Conservation (phyloP, 2,329 filamentous ascomycete genomes). For the Fusarium denticulatum region DNA sequence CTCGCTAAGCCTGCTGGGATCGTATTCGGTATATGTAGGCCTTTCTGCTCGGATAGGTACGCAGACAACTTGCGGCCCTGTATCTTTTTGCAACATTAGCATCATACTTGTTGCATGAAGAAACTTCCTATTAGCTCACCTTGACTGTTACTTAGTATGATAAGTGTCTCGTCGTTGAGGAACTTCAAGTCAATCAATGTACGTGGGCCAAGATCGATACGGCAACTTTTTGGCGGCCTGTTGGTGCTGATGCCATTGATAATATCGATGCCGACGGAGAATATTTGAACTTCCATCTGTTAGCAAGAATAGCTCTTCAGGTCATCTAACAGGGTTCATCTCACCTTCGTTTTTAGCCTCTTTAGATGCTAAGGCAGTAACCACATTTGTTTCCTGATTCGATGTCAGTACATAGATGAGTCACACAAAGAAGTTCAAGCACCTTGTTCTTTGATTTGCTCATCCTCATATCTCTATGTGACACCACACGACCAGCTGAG, state of each 20-base stretch:
- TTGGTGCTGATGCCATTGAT: slow-evolving; percentile 68
- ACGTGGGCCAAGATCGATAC: slow-evolving; percentile 54
- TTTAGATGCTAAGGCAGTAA: slow-evolving; percentile 56
- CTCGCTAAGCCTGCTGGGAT: slow-evolving; percentile 29
- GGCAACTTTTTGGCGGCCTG: slow-evolving; percentile 51
- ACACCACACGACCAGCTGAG: slow-evolving; percentile 56
- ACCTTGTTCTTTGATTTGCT: slow-evolving; percentile 49
- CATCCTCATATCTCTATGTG: slow-evolving; percentile 68
- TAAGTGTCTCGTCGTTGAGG: slow-evolving; percentile 67
- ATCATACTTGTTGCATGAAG: background rate
- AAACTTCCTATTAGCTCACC: slow-evolving; percentile 43
- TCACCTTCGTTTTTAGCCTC: slow-evolving; percentile 51
- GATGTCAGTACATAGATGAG: slow-evolving; percentile 19
- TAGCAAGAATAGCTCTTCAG: background rate
- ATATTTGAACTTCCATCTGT: slow-evolving; percentile 62
- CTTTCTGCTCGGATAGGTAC: slow-evolving; percentile 51
- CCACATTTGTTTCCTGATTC: slow-evolving; percentile 50
- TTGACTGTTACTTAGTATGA: slow-evolving; percentile 64
- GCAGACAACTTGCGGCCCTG: slow-evolving; percentile 42
- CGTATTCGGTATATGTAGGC: slow-evolving; percentile 52
- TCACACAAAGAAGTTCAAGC: slow-evolving; percentile 22
- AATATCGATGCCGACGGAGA: slow-evolving; percentile 62
- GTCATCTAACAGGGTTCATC: background rate
- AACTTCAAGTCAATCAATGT: slow-evolving; percentile 74
- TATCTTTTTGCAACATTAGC: slow-evolving; percentile 35